phyloP scores from a whole-genome alignment of 1,139 yeast species.

The Suhomyces yuchorum region DNA sequence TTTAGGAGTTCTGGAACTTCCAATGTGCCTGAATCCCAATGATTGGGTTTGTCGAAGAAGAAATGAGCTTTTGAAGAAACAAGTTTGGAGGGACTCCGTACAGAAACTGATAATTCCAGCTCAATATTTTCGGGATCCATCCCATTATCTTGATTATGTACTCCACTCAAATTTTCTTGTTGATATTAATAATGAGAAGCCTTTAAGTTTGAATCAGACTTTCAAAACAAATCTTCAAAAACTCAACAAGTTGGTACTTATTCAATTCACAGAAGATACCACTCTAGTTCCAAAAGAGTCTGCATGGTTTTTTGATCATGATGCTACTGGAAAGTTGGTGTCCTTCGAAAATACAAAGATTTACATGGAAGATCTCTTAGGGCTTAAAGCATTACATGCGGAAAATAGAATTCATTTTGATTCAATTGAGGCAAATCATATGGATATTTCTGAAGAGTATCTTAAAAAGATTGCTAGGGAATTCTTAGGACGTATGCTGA shows the following conservation, averaged over 20 bases:
- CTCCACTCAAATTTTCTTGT: conserved; percentile 58
- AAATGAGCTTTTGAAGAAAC: conserved; percentile 56
- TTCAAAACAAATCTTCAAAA: conserved; percentile 46
- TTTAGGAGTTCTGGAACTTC: conserved; percentile 72
- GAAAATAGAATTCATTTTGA: conserved; percentile 49
- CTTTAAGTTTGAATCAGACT: conserved; percentile 24
- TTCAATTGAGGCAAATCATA: conserved; percentile 62
- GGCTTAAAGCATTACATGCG: conserved; percentile 52
- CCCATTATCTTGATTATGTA: conserved; percentile 49
- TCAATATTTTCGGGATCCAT: conserved; percentile 68
- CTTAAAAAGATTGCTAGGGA: conserved; percentile 39
- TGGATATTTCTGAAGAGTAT: conserved; percentile 58
- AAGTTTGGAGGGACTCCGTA: conserved; percentile 60
- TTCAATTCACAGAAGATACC: conserved; percentile 61
- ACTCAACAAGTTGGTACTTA: conserved; percentile 58
- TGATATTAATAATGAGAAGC: conserved; percentile 64
- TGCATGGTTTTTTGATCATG: conserved; percentile 64
- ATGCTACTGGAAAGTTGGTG: conserved; percentile 45
- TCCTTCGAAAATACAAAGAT: conserved; percentile 53
- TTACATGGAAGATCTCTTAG: conserved; percentile 58
- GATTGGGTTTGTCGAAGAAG: conserved; percentile 66
- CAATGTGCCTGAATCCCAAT: conserved; percentile 51
- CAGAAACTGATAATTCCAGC: conserved; percentile 69
- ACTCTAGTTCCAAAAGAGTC: conserved; percentile 74
- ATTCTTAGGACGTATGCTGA: conserved; percentile 32